Percentiles rank a stretch among this genome's conserved stretches.
These are phyloP conservation scores for Claviceps quebecensis DNA, from an alignment of 2,329 filamentous ascomycete species.

Conservation along the genomic window DNA sequence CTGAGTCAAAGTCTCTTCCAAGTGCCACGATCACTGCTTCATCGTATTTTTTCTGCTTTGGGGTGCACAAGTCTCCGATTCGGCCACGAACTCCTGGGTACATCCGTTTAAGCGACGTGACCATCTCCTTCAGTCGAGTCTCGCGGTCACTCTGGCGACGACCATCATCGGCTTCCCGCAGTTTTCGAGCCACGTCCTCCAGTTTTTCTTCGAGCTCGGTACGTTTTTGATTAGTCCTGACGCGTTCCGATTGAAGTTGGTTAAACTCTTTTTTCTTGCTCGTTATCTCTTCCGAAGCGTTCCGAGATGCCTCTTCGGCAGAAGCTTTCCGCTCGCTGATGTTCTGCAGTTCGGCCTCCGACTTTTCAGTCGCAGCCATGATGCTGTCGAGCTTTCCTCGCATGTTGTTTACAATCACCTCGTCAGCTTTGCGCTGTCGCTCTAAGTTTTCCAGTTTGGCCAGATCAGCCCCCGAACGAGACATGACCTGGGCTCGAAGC, in stretches of 20 bases:
- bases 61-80: conserved; percentile 81
- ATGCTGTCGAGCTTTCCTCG: conserved; percentile 76
- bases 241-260: conserved; percentile 66
- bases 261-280: conserved; percentile 86
- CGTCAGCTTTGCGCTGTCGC: conserved; percentile 80
- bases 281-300: conserved; percentile 65
- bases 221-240: conserved; percentile 65
- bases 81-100: conserved; percentile 86
- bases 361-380: conserved; percentile 57
- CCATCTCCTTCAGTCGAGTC: conserved; percentile 62
- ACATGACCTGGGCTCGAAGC: conserved; percentile 72
- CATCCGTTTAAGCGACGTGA: conserved; percentile 75
- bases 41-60: conserved; percentile 93
- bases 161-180: conserved; percentile 75
- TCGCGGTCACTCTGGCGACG: conserved; percentile 78
- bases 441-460: conserved; percentile 73
- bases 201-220: conserved; percentile 90
- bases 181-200: conserved; percentile 62
- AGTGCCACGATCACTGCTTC: conserved; percentile 87
- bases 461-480: conserved; percentile 67
- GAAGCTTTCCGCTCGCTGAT: conserved; percentile 55
- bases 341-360: conserved; percentile 55
- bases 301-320: conserved; percentile 48
- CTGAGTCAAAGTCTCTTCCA: conserved; percentile 83
- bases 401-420: conserved; percentile 78